Percentiles rank a stretch among this genome's conserved stretches.
Conservation (phyloP, 202 grass and related monocot species). For the Panicum virgatum region DNA sequence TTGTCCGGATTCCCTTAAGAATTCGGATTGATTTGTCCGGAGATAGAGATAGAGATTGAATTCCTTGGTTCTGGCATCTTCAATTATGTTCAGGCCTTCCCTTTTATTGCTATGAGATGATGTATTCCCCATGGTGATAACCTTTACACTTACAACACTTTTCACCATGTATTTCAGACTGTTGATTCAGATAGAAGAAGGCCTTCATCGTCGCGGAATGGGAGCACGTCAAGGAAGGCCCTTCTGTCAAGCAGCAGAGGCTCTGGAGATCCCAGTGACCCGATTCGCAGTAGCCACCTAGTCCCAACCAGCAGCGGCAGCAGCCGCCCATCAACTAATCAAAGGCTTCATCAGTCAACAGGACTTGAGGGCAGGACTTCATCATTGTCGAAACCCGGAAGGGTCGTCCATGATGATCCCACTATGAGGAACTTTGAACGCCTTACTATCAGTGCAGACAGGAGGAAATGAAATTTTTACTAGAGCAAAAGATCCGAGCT, state of each 20-base stretch:
- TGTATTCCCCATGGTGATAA: neutral
- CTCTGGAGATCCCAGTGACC: constrained; percentile 65
- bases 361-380: constrained; percentile 62
- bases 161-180: constrained; percentile 39
- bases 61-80: neutral
- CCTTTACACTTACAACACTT: constrained; percentile 10
- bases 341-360: constrained; percentile 81
- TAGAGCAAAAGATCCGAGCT: constrained; percentile 28
- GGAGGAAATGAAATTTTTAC: constrained; percentile 53
- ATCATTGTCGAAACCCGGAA: constrained; percentile 52
- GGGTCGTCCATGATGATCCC: constrained; percentile 58
- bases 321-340: constrained; percentile 62
- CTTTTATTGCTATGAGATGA: constrained; percentile 6
- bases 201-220: constrained; percentile 58
- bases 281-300: constrained; percentile 58
- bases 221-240: constrained; percentile 78
- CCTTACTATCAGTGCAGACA: constrained; percentile 80
- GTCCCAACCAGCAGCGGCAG: constrained; percentile 65
- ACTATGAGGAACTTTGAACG: constrained; percentile 68
- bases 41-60: too few species aligned
- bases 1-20: too few species aligned
- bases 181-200: constrained; percentile 58
- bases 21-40: too few species aligned
- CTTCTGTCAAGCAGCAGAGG: constrained; percentile 70
- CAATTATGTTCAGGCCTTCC: neutral